phyloP scores from a whole-genome alignment of 208 protist genomes.

The Leishmania tropica region DNA sequence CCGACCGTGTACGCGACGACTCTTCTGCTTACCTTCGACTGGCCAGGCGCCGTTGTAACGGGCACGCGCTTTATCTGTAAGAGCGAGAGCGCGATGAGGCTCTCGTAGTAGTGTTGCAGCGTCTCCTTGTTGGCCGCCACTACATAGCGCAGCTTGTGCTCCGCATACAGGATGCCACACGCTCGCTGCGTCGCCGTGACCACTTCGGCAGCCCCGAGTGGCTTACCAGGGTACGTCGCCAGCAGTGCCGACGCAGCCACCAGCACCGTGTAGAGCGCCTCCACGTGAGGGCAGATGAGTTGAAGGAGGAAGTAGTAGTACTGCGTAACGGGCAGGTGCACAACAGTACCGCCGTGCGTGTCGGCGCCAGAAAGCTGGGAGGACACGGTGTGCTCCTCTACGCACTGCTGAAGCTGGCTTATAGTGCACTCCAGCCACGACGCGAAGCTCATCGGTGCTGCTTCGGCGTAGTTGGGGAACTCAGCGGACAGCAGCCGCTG shows the following conservation, averaged over 20 bases:
- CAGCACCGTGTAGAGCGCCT: conserved; percentile 48
- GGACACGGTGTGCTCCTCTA: neutral
- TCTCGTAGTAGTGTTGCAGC: conserved; percentile 44
- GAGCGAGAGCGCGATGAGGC: conserved; percentile 28
- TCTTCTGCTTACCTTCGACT: conserved; percentile 10
- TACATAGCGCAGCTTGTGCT: conserved; percentile 34
- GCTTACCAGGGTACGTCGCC: conserved; percentile 19
- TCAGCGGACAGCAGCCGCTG: conserved; percentile 63
- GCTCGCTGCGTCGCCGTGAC: conserved; percentile 29
- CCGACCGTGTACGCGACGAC: conserved; percentile 17
- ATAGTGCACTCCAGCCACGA: conserved; percentile 74
- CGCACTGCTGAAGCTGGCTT: conserved; percentile 34
- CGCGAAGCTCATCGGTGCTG: conserved; percentile 51
- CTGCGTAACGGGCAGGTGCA: conserved; percentile 35
- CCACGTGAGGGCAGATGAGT: conserved; percentile 62
- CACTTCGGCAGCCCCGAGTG: conserved; percentile 21
- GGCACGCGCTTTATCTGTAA: conserved; percentile 19
- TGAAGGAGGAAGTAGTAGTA: conserved; percentile 59
- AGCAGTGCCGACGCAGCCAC: conserved; percentile 28
- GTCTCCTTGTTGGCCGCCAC: conserved; percentile 52
- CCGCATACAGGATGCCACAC: conserved; percentile 23
- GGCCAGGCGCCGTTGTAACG: neutral
- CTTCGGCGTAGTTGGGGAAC: conserved; percentile 72
- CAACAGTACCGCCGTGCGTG: conserved; percentile 2
- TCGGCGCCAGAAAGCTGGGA: neutral